These are phyloP conservation scores for Hyphopichia wangnamkhiaoensis DNA, from an alignment of 1,139 yeast species.

Conservation along the genomic window DNA sequence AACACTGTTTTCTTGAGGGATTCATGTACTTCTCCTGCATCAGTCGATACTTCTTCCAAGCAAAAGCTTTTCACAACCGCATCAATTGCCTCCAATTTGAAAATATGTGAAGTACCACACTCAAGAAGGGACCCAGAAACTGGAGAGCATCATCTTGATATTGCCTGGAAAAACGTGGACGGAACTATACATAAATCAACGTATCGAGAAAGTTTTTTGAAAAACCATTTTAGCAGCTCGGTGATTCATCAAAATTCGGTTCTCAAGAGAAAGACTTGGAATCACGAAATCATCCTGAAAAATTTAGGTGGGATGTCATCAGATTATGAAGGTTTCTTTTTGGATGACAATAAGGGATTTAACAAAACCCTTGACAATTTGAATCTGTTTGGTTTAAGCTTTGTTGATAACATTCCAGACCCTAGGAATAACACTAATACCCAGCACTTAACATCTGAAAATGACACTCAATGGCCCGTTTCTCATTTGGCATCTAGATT, in stretches of 20 bases:
- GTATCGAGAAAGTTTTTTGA: slow-evolving; percentile 51
- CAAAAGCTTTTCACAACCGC: slow-evolving; percentile 73
- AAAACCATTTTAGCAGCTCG: slow-evolving; percentile 36
- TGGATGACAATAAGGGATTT: slow-evolving; percentile 37
- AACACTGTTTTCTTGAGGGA: slow-evolving; percentile 66
- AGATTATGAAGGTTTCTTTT: slow-evolving; percentile 43
- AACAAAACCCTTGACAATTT: slow-evolving; percentile 45
- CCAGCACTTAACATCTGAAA: slow-evolving; percentile 23
- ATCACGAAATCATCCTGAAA: slow-evolving; percentile 16
- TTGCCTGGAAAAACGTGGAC: slow-evolving; percentile 57
- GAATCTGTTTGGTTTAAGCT: slow-evolving; percentile 60
- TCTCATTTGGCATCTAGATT: slow-evolving; percentile 55
- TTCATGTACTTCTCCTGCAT: slow-evolving; percentile 50
- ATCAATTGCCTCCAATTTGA: slow-evolving; percentile 30
- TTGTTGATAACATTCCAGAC: slow-evolving; percentile 54
- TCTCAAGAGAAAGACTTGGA: slow-evolving; percentile 43
- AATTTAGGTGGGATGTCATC: slow-evolving; percentile 24
- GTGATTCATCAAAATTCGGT: slow-evolving; percentile 4
- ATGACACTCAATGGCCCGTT: slow-evolving; percentile 42
- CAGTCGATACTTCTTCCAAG: slow-evolving; percentile 57
- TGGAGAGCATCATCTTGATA: slow-evolving; percentile 32
- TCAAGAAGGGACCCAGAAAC: slow-evolving; percentile 22
- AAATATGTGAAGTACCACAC: slow-evolving; percentile 26
- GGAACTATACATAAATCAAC: slow-evolving; percentile 36
- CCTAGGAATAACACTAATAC: slow-evolving; percentile 20